Base-by-base conservation (phyloP, 495 filamentous ascomycete genomes). In the Rusavskia elegans region DNA sequence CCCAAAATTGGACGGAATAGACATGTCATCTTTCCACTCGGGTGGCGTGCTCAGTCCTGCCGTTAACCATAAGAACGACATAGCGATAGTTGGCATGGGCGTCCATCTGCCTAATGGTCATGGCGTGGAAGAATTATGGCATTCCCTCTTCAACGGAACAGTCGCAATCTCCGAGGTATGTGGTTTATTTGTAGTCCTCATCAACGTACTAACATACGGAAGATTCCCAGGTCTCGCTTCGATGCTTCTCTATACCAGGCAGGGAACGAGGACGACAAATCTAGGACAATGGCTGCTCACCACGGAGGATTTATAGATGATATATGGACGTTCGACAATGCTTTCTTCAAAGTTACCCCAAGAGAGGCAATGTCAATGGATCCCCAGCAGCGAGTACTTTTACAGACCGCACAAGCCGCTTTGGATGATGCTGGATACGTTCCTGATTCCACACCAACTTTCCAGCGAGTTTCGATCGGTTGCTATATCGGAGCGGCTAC, bases 401-500 rank as follows among this genome's bases (percentile, higher is more conserved):
- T 93, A n/a, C 73, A 78, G 11, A 84, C 81, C 2, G 78, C 80
- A 0, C 88, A 88, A 53, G 84, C 87, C 59, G 87, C 87, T 0
- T 70, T 90, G 10, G 84, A 93, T 59, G 80, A 81, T 73, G 78
- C 82, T 23, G 87, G 87, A 0, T 51, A 87, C 59, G 83, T 89
- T 36, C 83, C 83, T 0, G 84, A 93, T 63, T 72, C 82, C 49
- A 92, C 87, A 0, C 85, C 83, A 0, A 85, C 85, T 2, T 89
- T 85, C 1, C 78, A 81, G 56, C 71, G 84, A 19, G 79, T 87
- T 61, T 76, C 85, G 8, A 82, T 92, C 48, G 89, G 87, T 32
- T 87, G 84, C 25, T 93, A 90, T 64, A 89, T 90, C 59, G 89
- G 89, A 38, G 82, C 87, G 67, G 89, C 88, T 3, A 89, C 83